Evolutionary conservation across 345 rosid genomes (phyloP).

Genomic region (Alliaria petiolata): DNA sequence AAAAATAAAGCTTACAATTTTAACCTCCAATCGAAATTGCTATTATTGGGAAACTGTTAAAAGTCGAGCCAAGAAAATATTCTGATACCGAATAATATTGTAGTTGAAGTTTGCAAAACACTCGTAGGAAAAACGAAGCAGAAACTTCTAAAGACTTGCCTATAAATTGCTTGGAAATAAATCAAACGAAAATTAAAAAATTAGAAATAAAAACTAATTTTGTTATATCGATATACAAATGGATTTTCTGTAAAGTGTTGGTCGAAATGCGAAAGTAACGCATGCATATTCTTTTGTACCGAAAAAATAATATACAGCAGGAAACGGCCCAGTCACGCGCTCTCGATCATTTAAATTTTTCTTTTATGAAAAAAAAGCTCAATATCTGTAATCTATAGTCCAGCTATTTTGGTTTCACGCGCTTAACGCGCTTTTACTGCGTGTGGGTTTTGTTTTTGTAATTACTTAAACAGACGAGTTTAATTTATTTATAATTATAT

Average conservation of each 20-base stretch:
- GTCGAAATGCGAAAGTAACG: background rate
- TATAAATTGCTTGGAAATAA: background rate
- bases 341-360: background rate
- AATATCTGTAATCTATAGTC: no score
- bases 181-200: background rate
- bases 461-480: background rate
- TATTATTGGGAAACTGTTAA: background rate
- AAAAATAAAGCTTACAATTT: conserved; percentile 13
- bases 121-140: background rate
- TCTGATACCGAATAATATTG: background rate
- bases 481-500: no score
- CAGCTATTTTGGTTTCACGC: conserved; percentile 2
- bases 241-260: background rate
- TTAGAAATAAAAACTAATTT: background rate
- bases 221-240: background rate
- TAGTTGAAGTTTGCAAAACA: background rate
- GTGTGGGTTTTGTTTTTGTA: background rate
- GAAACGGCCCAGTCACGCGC: background rate
- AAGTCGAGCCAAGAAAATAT: background rate
- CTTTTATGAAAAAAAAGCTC: background rate
- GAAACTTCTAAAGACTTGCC: background rate
- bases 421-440: background rate
- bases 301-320: background rate
- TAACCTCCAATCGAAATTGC: background rate
- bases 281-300: background rate